phyloP scores from a whole-genome alignment of 805 yeast species.

The Schizosaccharomyces octosporus region DNA sequence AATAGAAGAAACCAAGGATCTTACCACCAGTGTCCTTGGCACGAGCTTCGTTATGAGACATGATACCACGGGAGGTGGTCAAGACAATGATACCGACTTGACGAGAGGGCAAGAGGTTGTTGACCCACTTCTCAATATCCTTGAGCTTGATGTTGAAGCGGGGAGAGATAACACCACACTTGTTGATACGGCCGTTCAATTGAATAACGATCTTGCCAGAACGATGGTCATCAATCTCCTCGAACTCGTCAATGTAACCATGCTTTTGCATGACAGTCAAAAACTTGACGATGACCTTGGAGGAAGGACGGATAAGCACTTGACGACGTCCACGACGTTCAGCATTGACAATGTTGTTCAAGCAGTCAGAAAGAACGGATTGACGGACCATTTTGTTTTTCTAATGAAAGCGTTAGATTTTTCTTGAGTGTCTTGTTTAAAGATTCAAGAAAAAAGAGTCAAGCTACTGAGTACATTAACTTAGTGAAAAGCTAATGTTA shows the following conservation, averaged over 20 bases:
- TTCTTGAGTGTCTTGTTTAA: not conserved
- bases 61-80: slow-evolving; percentile 97
- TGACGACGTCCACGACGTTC: slow-evolving; percentile 98
- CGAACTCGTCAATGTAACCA: slow-evolving; percentile 96
- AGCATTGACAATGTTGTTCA: slow-evolving; percentile 94
- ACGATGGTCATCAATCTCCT: slow-evolving; percentile 96
- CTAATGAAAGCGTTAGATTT: not conserved
- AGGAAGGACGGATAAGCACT: slow-evolving; percentile 92
- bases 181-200: slow-evolving; percentile 94
- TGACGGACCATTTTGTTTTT: slow-evolving; percentile 62
- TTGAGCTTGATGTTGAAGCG: slow-evolving; percentile 90
- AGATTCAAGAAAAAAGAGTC: not conserved
- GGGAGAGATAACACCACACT: slow-evolving; percentile 96
- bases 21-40: slow-evolving; percentile 98
- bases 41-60: slow-evolving; percentile 99
- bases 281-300: slow-evolving; percentile 93
- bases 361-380: slow-evolving; percentile 95
- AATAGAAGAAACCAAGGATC: slow-evolving; percentile 94
- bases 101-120: slow-evolving; percentile 94
- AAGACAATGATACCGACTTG: slow-evolving; percentile 94
- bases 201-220: slow-evolving; percentile 92
- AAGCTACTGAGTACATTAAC: not conserved
- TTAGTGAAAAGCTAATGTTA: not conserved
- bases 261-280: slow-evolving; percentile 92
- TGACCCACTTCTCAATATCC: slow-evolving; percentile 96